A percentile compares a stretch with the other conserved stretches of the same genome.
Evolutionary conservation across 441 rosid genomes (phyloP).

Genomic region (Bruguiera hainesii): DNA sequence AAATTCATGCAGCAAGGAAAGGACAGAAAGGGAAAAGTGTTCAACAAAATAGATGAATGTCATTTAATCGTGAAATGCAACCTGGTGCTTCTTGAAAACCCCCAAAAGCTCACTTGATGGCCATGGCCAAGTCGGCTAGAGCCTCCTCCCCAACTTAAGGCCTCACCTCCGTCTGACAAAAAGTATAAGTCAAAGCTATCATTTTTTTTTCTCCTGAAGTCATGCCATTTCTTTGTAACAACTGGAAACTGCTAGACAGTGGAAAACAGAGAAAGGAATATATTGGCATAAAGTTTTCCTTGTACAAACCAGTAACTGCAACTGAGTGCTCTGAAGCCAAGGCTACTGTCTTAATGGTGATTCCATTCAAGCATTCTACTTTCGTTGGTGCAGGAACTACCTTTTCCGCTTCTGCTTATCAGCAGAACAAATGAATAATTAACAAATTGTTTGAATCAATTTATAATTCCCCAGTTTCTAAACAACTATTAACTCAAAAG

Average conservation of each 20-base stretch:
- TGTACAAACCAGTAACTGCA: constrained; percentile 74
- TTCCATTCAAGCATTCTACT: constrained; percentile 70
- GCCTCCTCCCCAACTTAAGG: constrained; percentile 94
- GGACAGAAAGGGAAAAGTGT: background rate
- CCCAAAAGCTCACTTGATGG: constrained; percentile 62
- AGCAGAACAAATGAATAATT: constrained; percentile 9
- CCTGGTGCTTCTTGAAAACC: constrained; percentile 67
- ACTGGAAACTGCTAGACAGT: background rate
- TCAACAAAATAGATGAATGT: constrained; percentile 4
- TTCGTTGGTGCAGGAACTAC: constrained; percentile 59
- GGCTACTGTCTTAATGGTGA: constrained; percentile 58
- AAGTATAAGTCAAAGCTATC: constrained; percentile 5
- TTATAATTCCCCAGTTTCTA: background rate
- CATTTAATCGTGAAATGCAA: constrained; percentile 24
- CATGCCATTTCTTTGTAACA: background rate
- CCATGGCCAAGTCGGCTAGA: constrained; percentile 94
- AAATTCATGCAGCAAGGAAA: background rate
- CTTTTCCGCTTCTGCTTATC: constrained; percentile 57
- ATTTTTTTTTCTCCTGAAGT: background rate
- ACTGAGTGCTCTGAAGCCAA: constrained; percentile 90
- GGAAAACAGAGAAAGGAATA: constrained; percentile 8
- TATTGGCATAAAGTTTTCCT: constrained; percentile 18
- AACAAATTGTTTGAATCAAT: constrained; percentile 15
- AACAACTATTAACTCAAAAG: background rate
- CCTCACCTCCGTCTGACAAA: constrained; percentile 65